Evolutionary conservation across 257 asterid genomes (phyloP), one percentile per base, ranked within the genome.

Genomic region (Jasminum sambac): DNA sequence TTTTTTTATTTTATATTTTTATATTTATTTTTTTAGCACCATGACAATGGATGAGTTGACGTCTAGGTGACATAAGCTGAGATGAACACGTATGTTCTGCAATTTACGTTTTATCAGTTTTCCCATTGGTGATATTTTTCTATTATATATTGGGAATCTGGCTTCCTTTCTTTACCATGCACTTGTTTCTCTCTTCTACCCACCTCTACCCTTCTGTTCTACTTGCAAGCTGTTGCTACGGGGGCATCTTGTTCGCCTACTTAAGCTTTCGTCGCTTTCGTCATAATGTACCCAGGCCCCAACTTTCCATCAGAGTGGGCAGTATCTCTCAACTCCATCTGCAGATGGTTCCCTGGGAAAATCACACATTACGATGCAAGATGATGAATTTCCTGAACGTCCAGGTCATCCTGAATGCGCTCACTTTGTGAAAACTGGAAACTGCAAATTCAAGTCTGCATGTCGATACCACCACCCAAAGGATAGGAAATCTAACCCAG

Each of bases 391-490:
- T 70, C 90, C 90, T 62, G 85, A 80, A 70, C 87, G 87, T 14
- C 86, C 85, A 36, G 84, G 87, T 63, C 87, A 74, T 34, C 86
- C 83, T 59, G 83, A 82, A 17, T 85, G 86, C 67, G 58, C 59
- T 57, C 72, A 68, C 74, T 85, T 76, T 72, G 59, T 85, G 67
- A 83, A 77, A 78, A 78, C 86, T 67, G 90, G 90, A 50, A 72
- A 72, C 58, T 85, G 88, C 64, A 83, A 74, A 73, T 82, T 64
- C 66, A 85, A 68, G 60, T 76, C 70, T 11, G 14, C 73, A 36
- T 83, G 90, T 66, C 72, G 74, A 41, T 85, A 67, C 74, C 84
- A 83, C 78, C 90, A 83, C 70, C 88, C 86, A 6, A 79, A 81
- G 83, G 63, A 59, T 46, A 55, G 79, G 69, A 57, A 14, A 26